Conservation (phyloP, 2,329 filamentous ascomycete species). For the Trichoderma simmonsii region DNA sequence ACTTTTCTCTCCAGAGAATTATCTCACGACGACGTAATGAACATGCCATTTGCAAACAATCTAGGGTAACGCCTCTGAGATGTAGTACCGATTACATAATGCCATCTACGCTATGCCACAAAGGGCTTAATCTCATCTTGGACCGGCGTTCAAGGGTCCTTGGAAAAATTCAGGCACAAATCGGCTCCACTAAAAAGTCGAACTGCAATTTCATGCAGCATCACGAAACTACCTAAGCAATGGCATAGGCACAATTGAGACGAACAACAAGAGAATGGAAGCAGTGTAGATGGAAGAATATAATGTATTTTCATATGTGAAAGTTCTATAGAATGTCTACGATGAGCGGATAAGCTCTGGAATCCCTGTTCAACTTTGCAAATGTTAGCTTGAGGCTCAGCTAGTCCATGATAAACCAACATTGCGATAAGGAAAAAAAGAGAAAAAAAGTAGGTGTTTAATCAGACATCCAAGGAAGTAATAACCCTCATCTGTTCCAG, state of each 20-base stretch:
- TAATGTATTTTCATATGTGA: not conserved
- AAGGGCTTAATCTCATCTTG: not conserved
- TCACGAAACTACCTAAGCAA: not conserved
- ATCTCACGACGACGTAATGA: not conserved
- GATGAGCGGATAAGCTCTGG: not conserved
- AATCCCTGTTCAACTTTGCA: not conserved
- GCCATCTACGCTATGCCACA: not conserved
- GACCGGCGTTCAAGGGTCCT: not conserved
- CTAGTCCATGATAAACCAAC: not conserved
- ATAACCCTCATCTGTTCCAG: slow-evolving; percentile 65
- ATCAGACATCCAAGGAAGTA: slow-evolving; percentile 78
- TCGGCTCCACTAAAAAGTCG: not conserved
- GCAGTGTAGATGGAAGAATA: not conserved
- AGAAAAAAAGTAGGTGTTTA: slow-evolving; percentile 26
- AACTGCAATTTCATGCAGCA: not conserved
- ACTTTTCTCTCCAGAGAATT: not conserved
- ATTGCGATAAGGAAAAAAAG: not conserved
- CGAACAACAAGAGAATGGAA: not conserved
- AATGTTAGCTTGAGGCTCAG: slow-evolving; percentile 8
- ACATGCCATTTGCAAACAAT: not conserved
- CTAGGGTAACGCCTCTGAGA: not conserved
- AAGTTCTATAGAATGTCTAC: not conserved
- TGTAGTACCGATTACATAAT: not conserved
- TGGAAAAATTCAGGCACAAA: not conserved
- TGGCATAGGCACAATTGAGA: not conserved